Evolutionary conservation across 768 basidiomycete species (phyloP).

Genomic region (Xerocomellus amylosporus): DNA sequence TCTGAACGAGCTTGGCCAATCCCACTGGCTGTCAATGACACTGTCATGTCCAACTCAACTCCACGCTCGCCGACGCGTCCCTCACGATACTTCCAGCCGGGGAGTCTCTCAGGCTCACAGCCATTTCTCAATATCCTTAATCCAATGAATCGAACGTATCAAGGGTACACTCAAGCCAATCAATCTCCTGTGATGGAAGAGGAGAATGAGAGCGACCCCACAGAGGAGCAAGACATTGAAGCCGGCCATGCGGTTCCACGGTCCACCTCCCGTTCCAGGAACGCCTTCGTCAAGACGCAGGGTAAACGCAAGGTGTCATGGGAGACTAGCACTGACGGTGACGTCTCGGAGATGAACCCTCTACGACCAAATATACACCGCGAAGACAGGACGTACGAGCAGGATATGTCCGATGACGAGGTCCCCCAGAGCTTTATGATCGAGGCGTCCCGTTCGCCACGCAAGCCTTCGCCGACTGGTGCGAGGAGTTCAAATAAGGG

Average conservation of each 20-base stretch:
- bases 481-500: conserved; percentile 31
- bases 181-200: conserved; percentile 77
- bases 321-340: conserved; percentile 43
- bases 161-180: conserved; percentile 72
- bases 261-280: conserved; percentile 32
- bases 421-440: conserved; percentile 86
- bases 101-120: conserved; percentile 53
- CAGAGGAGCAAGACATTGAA: conserved; percentile 57
- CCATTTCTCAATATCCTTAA: conserved; percentile 83
- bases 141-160: conserved; percentile 69
- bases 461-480: conserved; percentile 34
- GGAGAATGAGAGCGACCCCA: conserved; percentile 43
- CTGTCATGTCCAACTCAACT: conserved; percentile 15
- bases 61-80: conserved; percentile 20
- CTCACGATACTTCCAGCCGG: conserved; percentile 19
- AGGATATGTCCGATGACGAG: conserved; percentile 75
- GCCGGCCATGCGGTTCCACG: conserved; percentile 47
- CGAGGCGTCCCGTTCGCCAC: conserved; percentile 53
- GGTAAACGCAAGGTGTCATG: conserved; percentile 57
- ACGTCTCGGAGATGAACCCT: conserved; percentile 52
- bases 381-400: conserved; percentile 56
- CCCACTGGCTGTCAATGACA: not conserved
- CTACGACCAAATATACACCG: conserved; percentile 71
- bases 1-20: conserved; percentile 10
- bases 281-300: conserved; percentile 36